Evolutionary conservation across 1,284 basidiomycete genomes (phyloP).

Genomic region (Cutaneotrichosporon sp.): DNA sequence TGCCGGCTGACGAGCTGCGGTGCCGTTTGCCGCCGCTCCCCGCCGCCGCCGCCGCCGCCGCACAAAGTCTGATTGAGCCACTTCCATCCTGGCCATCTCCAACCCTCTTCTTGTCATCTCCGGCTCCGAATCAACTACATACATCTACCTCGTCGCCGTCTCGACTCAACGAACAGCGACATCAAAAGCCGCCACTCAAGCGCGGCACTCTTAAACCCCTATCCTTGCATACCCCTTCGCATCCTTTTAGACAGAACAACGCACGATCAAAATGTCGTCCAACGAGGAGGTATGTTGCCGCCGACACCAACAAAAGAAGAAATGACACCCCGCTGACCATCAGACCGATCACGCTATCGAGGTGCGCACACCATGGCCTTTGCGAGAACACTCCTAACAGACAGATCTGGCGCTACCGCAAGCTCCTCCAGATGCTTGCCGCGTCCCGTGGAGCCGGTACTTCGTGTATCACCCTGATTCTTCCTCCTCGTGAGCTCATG

Average conservation of each 20-base stretch:
- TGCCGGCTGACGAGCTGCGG: too few relatives aligned
- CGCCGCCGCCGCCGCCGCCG: too few relatives aligned
- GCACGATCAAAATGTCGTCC: slow-evolving; percentile 11
- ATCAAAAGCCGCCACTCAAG: slow-evolving; percentile 7
- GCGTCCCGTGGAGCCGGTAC: slow-evolving; percentile 92
- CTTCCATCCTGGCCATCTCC: too few relatives aligned
- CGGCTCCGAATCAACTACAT: too few relatives aligned
- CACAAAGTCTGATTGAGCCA: too few relatives aligned
- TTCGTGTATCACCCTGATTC: slow-evolving; percentile 97
- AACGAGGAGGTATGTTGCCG: slow-evolving; percentile 8
- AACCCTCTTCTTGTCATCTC: too few relatives aligned
- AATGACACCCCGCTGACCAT: slow-evolving; percentile 5
- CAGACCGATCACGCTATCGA: slow-evolving; percentile 46
- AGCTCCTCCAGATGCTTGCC: slow-evolving; percentile 93
- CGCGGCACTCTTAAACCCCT: not conserved
- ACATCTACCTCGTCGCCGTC: too few relatives aligned
- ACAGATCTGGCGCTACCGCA: slow-evolving; percentile 86
- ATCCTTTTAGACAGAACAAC: not conserved
- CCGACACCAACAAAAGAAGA: too few relatives aligned
- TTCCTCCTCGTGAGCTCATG: slow-evolving; percentile 86
- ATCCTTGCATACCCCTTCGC: not conserved
- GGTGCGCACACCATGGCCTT: slow-evolving; percentile 18
- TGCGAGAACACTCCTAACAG: not conserved
- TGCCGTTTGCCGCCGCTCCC: too few relatives aligned
- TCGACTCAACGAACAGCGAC: too few relatives aligned